Base-by-base conservation (phyloP, 2,329 filamentous ascomycete species). In the Arthrobotrys pseudoclavata region DNA sequence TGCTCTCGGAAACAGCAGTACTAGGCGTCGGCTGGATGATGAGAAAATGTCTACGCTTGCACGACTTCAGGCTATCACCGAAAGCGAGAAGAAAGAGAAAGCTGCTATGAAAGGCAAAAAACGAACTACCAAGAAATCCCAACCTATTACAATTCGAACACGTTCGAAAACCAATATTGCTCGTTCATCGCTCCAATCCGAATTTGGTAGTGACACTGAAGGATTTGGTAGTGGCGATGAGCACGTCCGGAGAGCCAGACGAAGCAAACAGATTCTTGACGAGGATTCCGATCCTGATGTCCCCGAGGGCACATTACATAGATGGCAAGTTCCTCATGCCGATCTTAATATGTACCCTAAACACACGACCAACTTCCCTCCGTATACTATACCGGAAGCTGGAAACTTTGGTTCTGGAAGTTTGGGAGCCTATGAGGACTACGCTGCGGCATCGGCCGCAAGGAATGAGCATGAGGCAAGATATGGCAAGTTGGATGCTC, bases 31-130 rank as follows among this genome's bases (percentile, higher is more conserved):
- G 45, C 52, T 76, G 66, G 72, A 76, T 76, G 72, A 61, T 9
- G 72, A 76, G 72, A 76, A 76, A 37, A 76, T 76, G 66, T 76
- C 72, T 45, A 76, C 72, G 18, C 72, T 76, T 42, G 72, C 72
- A 22, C 66, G 72, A 26, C 66, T 76, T 53, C 72, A 76, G 60
- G 72, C 72, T 76, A 76, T 76, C 20, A 76, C 72, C 61, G 72
- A 70, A 62, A 70, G 64, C 34, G 72, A 76, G 48, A 76, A 66
- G 61, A 64, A 47, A 53, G 72, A 76, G 22, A 47, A 67, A 18
- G 61, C 29, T 5, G 66, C 60, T 7, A 42, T 53, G n/a, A 76
- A 55, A 34, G 52, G 66, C 18, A 66, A 62, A 20, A 52, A 26
- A 45, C 15, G 37, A n/a, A 13, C 10, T 20, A 40, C 24, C 4